Evolutionary conservation across 2,329 filamentous ascomycete genomes (phyloP).

Genomic region (Apiospora arundinis): DNA sequence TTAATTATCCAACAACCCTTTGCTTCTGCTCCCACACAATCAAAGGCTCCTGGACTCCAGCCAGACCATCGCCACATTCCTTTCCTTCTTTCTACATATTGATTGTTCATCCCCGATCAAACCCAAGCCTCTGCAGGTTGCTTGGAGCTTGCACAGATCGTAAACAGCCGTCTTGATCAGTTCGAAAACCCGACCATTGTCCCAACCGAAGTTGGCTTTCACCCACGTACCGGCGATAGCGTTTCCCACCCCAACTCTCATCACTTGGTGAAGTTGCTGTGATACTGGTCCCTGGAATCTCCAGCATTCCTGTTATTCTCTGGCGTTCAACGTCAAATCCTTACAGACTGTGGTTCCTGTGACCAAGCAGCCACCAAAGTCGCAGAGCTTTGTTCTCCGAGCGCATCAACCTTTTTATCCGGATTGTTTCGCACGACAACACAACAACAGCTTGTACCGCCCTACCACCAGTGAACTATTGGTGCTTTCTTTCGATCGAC

Average conservation of each 20-base stretch:
- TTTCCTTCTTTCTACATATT: not conserved
- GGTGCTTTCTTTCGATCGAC: not conserved
- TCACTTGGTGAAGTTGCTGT: not conserved
- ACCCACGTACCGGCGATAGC: not conserved
- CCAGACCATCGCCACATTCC: not conserved
- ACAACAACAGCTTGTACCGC: not conserved
- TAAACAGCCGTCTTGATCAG: not conserved
- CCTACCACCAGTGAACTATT: not conserved
- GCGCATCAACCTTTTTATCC: not conserved
- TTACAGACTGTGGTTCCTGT: not conserved
- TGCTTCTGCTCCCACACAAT: not conserved
- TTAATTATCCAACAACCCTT: slow-evolving; percentile 12
- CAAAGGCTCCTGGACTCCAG: not conserved
- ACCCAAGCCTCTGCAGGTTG: not conserved
- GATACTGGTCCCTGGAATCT: not conserved
- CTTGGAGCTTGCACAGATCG: not conserved
- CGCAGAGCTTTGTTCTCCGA: not conserved
- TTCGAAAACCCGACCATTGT: not conserved
- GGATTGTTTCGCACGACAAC: not conserved
- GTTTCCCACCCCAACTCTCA: not conserved
- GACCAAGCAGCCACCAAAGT: not conserved
- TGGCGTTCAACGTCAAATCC: not conserved
- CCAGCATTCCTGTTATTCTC: not conserved
- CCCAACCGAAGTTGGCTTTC: not conserved
- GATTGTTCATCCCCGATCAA: not conserved